Evolutionary conservation across 257 asterid species (phyloP).

Genomic region (Nicotiana attenuata): DNA sequence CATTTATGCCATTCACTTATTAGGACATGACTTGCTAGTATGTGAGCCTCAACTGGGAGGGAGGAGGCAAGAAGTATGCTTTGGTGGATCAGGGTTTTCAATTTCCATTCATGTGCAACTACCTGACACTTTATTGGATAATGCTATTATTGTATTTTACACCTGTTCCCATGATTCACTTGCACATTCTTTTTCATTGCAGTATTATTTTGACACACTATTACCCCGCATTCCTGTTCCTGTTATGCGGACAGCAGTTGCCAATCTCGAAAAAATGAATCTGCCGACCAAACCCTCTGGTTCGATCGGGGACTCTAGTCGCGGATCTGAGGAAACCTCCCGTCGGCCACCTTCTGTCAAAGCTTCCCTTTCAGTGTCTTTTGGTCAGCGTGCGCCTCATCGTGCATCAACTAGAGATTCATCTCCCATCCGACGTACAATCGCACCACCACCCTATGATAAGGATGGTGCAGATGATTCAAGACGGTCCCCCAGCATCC

Average conservation of each 20-base stretch:
- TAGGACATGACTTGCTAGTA: background rate
- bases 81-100: background rate
- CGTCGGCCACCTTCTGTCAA: conserved; percentile 97
- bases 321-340: conserved; percentile 92
- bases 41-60: background rate
- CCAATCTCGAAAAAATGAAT: conserved; percentile 82
- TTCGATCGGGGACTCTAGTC: conserved; percentile 78
- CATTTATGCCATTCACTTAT: background rate
- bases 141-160: background rate
- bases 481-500: conserved; percentile 51
- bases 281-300: conserved; percentile 84
- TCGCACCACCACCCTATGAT: conserved; percentile 42
- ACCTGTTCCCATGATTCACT: background rate
- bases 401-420: conserved; percentile 98
- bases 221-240: conserved; percentile 96
- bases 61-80: background rate
- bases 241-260: conserved; percentile 54
- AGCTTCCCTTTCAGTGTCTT: conserved; percentile 97
- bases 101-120: background rate
- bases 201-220: conserved; percentile 95
- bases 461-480: conserved; percentile 42
- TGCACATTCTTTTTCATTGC: conserved; percentile 31
- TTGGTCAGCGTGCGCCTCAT: conserved; percentile 98
- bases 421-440: conserved; percentile 83
- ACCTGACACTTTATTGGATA: background rate